A percentile compares a stretch with the other conserved stretches of the same genome.
These are phyloP conservation scores for Neopestalotiopsis rosae DNA, from an alignment of 2,329 filamentous ascomycete species.

Conservation along the genomic window DNA sequence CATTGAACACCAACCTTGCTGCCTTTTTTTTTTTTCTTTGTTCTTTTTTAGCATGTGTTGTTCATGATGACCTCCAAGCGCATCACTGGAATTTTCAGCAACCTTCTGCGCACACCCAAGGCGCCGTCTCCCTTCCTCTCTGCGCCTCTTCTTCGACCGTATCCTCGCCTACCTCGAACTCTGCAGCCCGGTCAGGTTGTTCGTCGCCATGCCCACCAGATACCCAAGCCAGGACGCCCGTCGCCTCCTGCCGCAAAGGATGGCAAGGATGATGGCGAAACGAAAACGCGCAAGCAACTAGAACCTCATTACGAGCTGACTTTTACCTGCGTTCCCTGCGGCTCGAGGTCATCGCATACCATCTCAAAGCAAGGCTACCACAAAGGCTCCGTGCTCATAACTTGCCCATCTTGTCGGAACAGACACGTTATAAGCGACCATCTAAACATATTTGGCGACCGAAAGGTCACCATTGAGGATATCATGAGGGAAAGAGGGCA, in stretches of 20 bases:
- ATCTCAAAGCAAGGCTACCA: constrained; percentile 97
- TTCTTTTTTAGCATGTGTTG: neutral
- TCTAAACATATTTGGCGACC: constrained; percentile 77
- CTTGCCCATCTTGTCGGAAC: constrained; percentile 84
- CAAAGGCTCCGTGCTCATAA: constrained; percentile 84
- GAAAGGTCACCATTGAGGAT: constrained; percentile 74
- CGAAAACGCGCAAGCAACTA: constrained; percentile 33
- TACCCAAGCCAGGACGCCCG: constrained; percentile 31
- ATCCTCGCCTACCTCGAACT: constrained; percentile 30
- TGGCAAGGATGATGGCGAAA: constrained; percentile 23
- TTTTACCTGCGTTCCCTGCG: constrained; percentile 92
- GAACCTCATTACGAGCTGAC: constrained; percentile 82
- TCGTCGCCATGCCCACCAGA: constrained; percentile 34
- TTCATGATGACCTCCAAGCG: constrained; percentile 30
- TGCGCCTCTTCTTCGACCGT: constrained; percentile 26
- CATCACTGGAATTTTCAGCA: constrained; percentile 20
- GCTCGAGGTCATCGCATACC: constrained; percentile 78
- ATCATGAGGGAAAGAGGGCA: constrained; percentile 78
- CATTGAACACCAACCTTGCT: neutral
- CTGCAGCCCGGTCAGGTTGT: constrained; percentile 26
- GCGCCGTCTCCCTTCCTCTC: constrained; percentile 17
- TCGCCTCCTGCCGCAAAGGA: constrained; percentile 8
- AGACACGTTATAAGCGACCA: constrained; percentile 93
- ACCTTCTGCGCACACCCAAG: constrained; percentile 23
- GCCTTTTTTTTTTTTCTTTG: neutral